Conservation (phyloP, 2,329 filamentous ascomycete species). For the Ceratocystis lukuohia region DNA sequence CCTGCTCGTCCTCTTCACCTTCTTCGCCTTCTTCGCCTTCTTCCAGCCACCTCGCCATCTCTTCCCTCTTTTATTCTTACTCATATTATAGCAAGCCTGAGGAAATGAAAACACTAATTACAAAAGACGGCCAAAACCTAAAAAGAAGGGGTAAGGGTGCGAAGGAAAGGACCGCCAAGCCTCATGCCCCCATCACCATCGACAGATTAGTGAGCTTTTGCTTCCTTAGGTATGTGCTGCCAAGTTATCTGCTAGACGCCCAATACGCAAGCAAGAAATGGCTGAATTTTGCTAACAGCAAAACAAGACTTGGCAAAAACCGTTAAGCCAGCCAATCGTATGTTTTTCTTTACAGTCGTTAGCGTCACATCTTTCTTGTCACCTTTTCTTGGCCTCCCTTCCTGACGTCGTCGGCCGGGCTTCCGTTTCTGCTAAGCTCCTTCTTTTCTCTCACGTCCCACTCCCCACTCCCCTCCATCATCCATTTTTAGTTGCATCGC, state of each 20-base stretch:
- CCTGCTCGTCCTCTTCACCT: no score
- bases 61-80: no score
- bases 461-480: not conserved
- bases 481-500: constrained; percentile 4
- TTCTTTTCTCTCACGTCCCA: not conserved
- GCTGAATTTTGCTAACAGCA: not conserved
- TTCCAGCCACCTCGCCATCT: no score
- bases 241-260: not conserved
- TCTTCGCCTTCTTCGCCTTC: no score
- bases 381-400: not conserved
- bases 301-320: no score
- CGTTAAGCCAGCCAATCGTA: not conserved
- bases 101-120: no score
- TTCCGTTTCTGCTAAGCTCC: not conserved
- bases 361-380: not conserved
- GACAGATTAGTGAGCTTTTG: not conserved
- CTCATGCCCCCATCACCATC: not conserved
- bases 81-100: no score
- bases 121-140: not conserved
- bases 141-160: not conserved
- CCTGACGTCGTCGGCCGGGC: not conserved
- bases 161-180: not conserved
- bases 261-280: not conserved
- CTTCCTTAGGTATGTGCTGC: no score
- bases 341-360: not conserved